Conservation (phyloP, 2,329 filamentous ascomycete species). For the Hypoxylon sp. region DNA sequence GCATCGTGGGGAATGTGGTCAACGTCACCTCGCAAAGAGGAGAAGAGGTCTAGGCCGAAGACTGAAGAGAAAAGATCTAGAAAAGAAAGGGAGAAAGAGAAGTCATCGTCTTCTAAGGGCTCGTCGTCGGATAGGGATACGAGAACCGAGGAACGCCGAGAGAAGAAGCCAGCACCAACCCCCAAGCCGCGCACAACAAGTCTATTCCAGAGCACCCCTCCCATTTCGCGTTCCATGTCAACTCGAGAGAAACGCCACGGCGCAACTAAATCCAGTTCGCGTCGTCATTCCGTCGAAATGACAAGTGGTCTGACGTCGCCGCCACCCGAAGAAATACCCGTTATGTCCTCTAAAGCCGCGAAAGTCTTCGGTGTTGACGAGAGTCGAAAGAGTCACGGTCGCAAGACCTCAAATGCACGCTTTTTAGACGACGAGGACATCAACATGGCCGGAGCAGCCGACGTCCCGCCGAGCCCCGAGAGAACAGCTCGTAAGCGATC, state of each 20-base stretch:
- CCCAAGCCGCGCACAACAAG: slow-evolving; percentile 72
- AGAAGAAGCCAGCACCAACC: slow-evolving; percentile 63
- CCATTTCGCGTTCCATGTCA: slow-evolving; percentile 77
- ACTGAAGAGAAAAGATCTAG: slow-evolving; percentile 73
- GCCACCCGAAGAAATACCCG: slow-evolving; percentile 76
- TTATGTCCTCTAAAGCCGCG: slow-evolving; percentile 81
- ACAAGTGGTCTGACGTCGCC: slow-evolving; percentile 77
- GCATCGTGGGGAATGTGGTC: slow-evolving; percentile 84
- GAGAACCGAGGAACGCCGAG: slow-evolving; percentile 57
- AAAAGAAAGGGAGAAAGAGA: slow-evolving; percentile 70
- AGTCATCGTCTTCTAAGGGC: slow-evolving; percentile 70
- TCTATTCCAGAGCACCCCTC: slow-evolving; percentile 77
- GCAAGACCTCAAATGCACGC: slow-evolving; percentile 63
- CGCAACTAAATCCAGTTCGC: slow-evolving; percentile 71
- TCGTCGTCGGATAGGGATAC: slow-evolving; percentile 75
- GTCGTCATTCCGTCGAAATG: slow-evolving; percentile 78
- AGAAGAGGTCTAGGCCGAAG: slow-evolving; percentile 74
- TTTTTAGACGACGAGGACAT: slow-evolving; percentile 63
- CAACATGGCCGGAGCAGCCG: slow-evolving; percentile 63
- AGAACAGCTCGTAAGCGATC: slow-evolving; percentile 63
- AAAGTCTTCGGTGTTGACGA: slow-evolving; percentile 77
- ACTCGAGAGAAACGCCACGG: slow-evolving; percentile 74
- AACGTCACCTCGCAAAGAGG: slow-evolving; percentile 68
- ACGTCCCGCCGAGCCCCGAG: slow-evolving; percentile 60
- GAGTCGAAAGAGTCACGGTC: slow-evolving; percentile 59